Base-by-base conservation (phyloP, 768 basidiomycete species). In the Boletus vinaceobasis region DNA sequence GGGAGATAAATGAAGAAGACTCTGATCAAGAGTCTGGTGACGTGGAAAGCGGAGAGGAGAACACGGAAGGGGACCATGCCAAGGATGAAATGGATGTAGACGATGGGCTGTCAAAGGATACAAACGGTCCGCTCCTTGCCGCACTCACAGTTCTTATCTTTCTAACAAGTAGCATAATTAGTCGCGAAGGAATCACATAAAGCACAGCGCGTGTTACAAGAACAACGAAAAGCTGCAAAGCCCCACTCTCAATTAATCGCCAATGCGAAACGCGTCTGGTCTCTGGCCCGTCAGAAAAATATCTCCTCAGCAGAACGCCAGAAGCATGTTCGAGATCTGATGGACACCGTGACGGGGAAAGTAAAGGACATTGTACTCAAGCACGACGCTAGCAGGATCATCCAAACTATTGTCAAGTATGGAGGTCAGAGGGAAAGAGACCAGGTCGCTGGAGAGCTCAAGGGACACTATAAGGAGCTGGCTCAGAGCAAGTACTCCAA, bases 401-500 rank as follows among this genome's bases (percentile, higher is more conserved):
- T 90, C 21, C 88, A 90, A 68, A 88, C 84, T 0, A 75, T 89
- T 13, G 88, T 96, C 45, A 94, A 90, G 65, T 83, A 88, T 55
- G 94, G 94, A 4, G 77, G 82, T 19, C 87, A 79, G 65, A 73
- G 68, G 46, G 88, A 95, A 69, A 72, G 93, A 43, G 82, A 90
- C 39, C 86, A 91, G 66, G 80, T 97, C 45, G 94, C 92, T 0
- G 71, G 71, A 10, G 94, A 97, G 72, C 77, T 97, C 45, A 87
- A 90, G 66, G 93, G 93, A 1, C 78, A 79, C 52, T 96, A 86
- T 65, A 82, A 77, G 65, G 84, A 84, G 39, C 77, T 96, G 50
- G 85, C 86, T 37, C 88, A 91, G 71, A 89, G 84, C 65, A 93
- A 88, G 73, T 97, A 97, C 68, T 93, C 92, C 36, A 96, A 93